These are phyloP conservation scores for Boletus insuetus DNA, from an alignment of 768 basidiomycete species.

Conservation along the genomic window DNA sequence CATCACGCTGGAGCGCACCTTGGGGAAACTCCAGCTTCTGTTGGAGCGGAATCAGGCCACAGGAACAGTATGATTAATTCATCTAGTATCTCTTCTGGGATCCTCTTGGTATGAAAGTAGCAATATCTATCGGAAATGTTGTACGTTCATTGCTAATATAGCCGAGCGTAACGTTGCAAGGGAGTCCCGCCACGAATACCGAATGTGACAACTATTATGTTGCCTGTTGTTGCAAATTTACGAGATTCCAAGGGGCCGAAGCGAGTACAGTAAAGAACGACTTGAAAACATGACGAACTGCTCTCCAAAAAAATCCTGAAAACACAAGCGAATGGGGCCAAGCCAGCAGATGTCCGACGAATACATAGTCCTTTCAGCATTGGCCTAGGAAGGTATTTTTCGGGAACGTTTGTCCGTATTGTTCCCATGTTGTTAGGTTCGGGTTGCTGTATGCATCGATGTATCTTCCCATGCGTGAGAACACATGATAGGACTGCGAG, in stretches of 20 bases:
- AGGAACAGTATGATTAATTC: constrained; percentile 14
- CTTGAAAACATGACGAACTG: constrained; percentile 13
- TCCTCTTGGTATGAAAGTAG: constrained; percentile 19
- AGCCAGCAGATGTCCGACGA: constrained; percentile 4
- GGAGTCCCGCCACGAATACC: background rate
- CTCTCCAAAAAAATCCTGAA: constrained; percentile 15
- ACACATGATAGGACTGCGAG: background rate
- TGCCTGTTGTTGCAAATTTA: constrained; percentile 3
- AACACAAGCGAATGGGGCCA: constrained; percentile 6
- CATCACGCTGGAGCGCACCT: constrained; percentile 72
- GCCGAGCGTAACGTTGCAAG: constrained; percentile 7
- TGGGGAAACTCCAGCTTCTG: constrained; percentile 59
- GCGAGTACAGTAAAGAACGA: constrained; percentile 20
- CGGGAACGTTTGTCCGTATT: constrained; percentile 63
- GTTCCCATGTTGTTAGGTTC: constrained; percentile 74
- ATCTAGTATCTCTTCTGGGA: constrained; percentile 14
- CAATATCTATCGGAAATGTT: constrained; percentile 27
- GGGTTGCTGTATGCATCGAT: constrained; percentile 78
- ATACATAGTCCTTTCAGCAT: constrained; percentile 40
- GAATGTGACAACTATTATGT: constrained; percentile 1
- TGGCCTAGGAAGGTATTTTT: constrained; percentile 60
- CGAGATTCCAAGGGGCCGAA: background rate
- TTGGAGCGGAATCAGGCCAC: constrained; percentile 18
- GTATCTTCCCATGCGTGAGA: constrained; percentile 34
- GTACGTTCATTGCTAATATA: constrained; percentile 28